phyloP scores from a whole-genome alignment of 148 eudicot genomes.

The Nyssa sinensis region DNA sequence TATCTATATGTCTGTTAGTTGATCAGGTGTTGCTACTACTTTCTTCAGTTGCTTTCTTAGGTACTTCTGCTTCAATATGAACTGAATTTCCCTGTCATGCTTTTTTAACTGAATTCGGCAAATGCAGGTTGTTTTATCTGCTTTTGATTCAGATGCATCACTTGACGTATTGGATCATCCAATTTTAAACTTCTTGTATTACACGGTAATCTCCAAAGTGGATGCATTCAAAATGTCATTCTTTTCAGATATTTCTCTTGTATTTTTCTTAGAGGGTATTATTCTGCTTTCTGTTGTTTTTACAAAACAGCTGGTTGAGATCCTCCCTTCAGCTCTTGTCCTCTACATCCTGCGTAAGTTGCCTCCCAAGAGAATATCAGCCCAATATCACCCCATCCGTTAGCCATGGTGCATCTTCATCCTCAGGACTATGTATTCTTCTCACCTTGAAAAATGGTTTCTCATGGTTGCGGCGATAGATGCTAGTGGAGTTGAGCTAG shows the following conservation, averaged over 20 bases:
- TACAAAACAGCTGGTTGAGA: conserved; percentile 77
- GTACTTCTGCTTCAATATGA: neutral
- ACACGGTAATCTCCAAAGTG: conserved; percentile 49
- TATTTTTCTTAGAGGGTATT: neutral
- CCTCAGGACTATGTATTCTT: neutral
- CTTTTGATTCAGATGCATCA: conserved; percentile 74
- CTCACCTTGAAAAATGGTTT: conserved; percentile 2
- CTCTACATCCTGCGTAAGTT: conserved; percentile 80
- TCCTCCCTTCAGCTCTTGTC: conserved; percentile 88
- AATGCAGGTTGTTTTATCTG: conserved; percentile 73
- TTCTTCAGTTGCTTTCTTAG: neutral
- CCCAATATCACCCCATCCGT: conserved; percentile 69
- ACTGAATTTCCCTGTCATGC: neutral
- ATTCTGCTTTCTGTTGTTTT: neutral
- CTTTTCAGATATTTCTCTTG: neutral
- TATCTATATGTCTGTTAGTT: too few species aligned
- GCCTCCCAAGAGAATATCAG: conserved; percentile 78
- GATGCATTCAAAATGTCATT: neutral
- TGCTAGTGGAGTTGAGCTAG: conserved; percentile 4
- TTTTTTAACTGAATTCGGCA: neutral
- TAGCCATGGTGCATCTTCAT: conserved; percentile 24
- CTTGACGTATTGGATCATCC: conserved; percentile 88
- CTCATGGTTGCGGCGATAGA: conserved; percentile 13
- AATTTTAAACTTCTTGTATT: conserved; percentile 66
- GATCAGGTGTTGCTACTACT: neutral